These are phyloP conservation scores for Vararia minispora DNA, from an alignment of 768 basidiomycete genomes.

Conservation along the genomic window DNA sequence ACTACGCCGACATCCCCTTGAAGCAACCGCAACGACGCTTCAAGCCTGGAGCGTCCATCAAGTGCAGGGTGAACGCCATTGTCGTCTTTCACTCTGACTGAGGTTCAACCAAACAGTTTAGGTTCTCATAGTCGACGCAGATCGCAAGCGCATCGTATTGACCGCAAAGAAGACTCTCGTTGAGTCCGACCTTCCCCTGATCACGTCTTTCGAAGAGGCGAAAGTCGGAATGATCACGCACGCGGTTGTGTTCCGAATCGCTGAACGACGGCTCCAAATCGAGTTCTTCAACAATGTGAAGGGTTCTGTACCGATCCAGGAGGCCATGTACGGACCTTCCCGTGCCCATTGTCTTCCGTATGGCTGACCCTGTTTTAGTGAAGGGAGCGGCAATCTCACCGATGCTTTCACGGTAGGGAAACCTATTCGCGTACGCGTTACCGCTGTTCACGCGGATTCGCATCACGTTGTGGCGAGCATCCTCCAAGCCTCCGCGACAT, in stretches of 20 bases:
- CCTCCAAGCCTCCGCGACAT: conserved; percentile 57
- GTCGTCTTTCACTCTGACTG: not conserved
- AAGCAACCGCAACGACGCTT: conserved; percentile 91
- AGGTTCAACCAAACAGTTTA: no score
- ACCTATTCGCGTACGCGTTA: conserved; percentile 75
- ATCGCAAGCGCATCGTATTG: conserved; percentile 68
- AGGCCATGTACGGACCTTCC: conserved; percentile 54
- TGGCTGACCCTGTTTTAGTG: conserved; percentile 34
- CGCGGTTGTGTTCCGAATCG: conserved; percentile 75
- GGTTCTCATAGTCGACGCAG: conserved; percentile 77
- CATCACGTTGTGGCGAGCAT: conserved; percentile 75
- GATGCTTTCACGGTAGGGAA: conserved; percentile 71
- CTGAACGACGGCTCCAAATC: conserved; percentile 70
- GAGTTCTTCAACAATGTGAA: conserved; percentile 88
- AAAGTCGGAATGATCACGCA: conserved; percentile 62
- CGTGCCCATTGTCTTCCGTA: not conserved
- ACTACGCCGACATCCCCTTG: conserved; percentile 90
- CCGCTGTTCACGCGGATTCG: conserved; percentile 45
- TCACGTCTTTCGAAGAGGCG: conserved; percentile 56
- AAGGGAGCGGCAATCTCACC: conserved; percentile 46
- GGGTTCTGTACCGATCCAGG: conserved; percentile 68
- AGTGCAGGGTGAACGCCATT: conserved; percentile 62
- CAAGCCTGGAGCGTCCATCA: conserved; percentile 71
- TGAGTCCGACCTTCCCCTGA: conserved; percentile 64
- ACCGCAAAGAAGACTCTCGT: conserved; percentile 89